Percentiles rank a stretch among this genome's conserved stretches.
Conservation (phyloP, 2,329 filamentous ascomycete species). For the Botrytis cinerea region DNA sequence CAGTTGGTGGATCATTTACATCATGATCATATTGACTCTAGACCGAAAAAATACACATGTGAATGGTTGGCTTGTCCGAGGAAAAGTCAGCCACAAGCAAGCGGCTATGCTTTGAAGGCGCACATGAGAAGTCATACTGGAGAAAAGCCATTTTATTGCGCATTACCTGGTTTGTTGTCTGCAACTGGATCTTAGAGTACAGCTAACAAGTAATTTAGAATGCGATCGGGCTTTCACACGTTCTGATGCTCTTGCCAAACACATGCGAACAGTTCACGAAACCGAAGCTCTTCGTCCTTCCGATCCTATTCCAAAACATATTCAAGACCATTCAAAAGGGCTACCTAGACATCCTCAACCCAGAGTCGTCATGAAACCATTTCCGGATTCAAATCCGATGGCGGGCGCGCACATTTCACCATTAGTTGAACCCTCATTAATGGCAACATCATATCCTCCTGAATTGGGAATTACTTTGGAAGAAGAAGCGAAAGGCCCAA, state of each 20-base stretch:
- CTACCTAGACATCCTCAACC: conserved; percentile 49
- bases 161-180: conserved; percentile 71
- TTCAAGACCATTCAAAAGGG: conserved; percentile 48
- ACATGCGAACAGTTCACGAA: conserved; percentile 98
- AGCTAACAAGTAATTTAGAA: conserved; percentile 55
- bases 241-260: conserved; percentile 93
- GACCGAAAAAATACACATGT: conserved; percentile 97
- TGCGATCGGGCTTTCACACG: conserved; percentile 96
- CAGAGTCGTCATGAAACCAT: conserved; percentile 65
- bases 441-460: conserved; percentile 39
- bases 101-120: conserved; percentile 91
- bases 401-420: conserved; percentile 51
- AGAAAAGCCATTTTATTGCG: conserved; percentile 98
- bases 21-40: conserved; percentile 87
- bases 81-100: conserved; percentile 90
- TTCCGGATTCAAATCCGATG: conserved; percentile 50
- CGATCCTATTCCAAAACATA: conserved; percentile 71
- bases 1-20: conserved; percentile 81
- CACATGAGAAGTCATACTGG: conserved; percentile 98
- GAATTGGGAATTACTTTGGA: conserved; percentile 63
- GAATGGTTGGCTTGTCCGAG: conserved; percentile 90
- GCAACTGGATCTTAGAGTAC: neutral
- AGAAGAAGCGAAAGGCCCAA: conserved; percentile 63
- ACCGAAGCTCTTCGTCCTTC: conserved; percentile 87
- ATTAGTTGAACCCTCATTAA: conserved; percentile 36